Evolutionary conservation across 1,139 yeast genomes (phyloP), one percentile per base, ranked within the genome.

Genomic region (Tardiomyces digboiensis): DNA sequence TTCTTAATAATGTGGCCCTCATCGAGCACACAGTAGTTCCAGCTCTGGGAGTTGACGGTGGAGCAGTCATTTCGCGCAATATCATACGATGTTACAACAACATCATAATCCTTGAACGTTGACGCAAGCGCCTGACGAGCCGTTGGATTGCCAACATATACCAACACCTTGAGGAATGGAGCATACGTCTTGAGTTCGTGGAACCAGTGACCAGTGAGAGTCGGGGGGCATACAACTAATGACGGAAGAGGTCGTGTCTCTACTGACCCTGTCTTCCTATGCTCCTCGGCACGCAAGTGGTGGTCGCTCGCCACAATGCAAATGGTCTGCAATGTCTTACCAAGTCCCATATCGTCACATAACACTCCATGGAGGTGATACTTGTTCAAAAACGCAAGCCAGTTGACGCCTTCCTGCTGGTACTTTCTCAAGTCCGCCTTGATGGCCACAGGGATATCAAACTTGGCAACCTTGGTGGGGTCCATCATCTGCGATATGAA

Each of bases 281-380:
- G 42, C 52, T 83, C 7, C 47, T 43, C 83, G 13, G 78, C 80
- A 57, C 98, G 78, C 52, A 86, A 59, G 58, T 88, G 86, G 60
- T 93, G 98, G 59, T 93, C 98, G 56, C 97, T 87, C 0, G 98
- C 85, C 44, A 93, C 88, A 52, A 93, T 91, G 67, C 98, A 93
- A 58, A 93, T 88, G 0, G 98, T 89, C 64, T 93, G 99, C 50
- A 93, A 72, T 0, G 99, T 93, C 61, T 93, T 93, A 47, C 99
- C 99, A 36, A 93, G 74, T 12, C 99, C 99, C 99, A 93, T 93
- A 77, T 93, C 99, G 64, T 93, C 99, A 76, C 98, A 91, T 42
- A 93, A 70, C 57, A 93, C 88, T 42, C 98, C 99, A 66, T 93
- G 98, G 43, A 93, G 70, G 62, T 91, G 96, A 59, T 93, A 93